Evolutionary conservation across 192 early-diverging fungal species (phyloP), one percentile per base, ranked within the genome.

Genomic region (Coemansia sp.): DNA sequence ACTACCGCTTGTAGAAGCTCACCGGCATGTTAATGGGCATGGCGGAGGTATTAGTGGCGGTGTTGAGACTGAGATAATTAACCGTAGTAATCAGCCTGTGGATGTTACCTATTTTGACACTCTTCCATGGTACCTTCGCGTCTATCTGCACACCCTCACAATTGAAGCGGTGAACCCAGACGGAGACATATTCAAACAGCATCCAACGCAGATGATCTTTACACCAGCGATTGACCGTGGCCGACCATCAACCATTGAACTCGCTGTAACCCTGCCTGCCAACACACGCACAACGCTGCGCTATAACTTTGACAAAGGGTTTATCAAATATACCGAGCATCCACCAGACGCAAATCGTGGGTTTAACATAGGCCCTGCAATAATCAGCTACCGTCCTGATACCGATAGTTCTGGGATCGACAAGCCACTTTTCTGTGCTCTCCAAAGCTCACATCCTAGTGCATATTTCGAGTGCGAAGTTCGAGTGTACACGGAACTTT

Each of bases 321-420:
- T 95, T 65, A 80, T 99, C 54, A 93, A 93, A 72, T 98, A 97
- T 72, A 95, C 94, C 0, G 96, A 99, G 77, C 94, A 98, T 68
- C 92, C 91, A 43, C 96, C 97, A 5, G 97, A 99, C 74, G 94
- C 96, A 16, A 95, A 96, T 76, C 87, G 95, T 48, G 97, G 97
- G 0, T 96, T 98, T 69, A 96, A 95, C 65, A 85, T 97, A 39
- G 93, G 94, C 7, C 87, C 86, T 56, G 90, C 89, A 8, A 82
- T 92, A 11, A 72, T 92, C 15, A 85, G 67, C 8, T 82, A 82
- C 43, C 18, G 45, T 4, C 51, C 57, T n/a, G 41, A 65, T 71
- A 41, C 69, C 68, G 21, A 63, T 42, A 43, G 41, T 76, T 46
- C 69, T 32, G 54, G 52, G 8, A 43, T 43, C 39, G 48, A 68